Evolutionary conservation across 192 early-diverging fungal genomes (phyloP), one percentile per base, ranked within the genome.

Genomic region (Jimgerdemannia flammicorona): DNA sequence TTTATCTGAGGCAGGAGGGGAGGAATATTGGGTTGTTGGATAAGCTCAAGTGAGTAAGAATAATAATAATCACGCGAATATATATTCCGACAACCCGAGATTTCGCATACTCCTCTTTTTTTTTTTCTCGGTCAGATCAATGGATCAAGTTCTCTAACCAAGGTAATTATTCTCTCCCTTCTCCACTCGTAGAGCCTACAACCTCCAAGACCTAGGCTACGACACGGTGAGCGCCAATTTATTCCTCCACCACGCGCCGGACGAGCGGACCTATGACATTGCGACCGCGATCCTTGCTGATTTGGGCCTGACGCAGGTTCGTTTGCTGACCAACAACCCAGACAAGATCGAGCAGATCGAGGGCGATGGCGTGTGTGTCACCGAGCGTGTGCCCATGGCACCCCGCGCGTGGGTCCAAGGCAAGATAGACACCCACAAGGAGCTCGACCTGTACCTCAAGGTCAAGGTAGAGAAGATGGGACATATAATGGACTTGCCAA

Each of bases 1-100:
- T 99, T 4, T 99, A 99, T 77, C 81, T 99, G 79, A 91, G 93
- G 49, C 97, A 99, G 78, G 97, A 99, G 81, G 97, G 97, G 64
- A 90, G 97, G 66, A 95, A 95, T 8, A 99, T 99, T 77, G 97
- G 97, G 3, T 80, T 99, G 73, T 79, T 90, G 42, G 96, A 99
- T 67, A 99, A 99, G 81, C 84, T 99, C 72, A 91, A 85, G 93
- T 93, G 76, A 78, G 88, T 85, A 18, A 18, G 64, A 17, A 70
- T 3, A 40, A n/a, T 39, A 14, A 11, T 41, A 49, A 6, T 59
- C 14, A 40, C 19, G 14, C n/a, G 4, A 43, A 65, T 9, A 66
- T 41, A 75, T 11, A 44, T 8, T 17, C 40, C 44, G 29, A 29
- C 29, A 1, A 29, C 29, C 29, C 29, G 29, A 29, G 29, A 29